phyloP scores from a whole-genome alignment of 2,329 filamentous ascomycete species.

The Diatrype stigma region DNA sequence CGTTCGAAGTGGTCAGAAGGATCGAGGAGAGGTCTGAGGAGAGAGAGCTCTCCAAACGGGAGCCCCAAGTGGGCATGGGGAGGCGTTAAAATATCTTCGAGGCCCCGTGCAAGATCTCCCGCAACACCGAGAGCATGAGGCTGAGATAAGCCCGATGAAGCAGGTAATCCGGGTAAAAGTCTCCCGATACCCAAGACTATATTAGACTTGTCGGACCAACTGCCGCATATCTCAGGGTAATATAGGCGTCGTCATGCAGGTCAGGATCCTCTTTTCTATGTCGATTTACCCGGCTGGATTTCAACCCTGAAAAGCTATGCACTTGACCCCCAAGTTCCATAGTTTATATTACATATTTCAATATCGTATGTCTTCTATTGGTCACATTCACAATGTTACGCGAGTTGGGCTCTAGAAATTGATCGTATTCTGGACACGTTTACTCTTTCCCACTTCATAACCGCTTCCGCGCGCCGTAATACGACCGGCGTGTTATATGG shows the following conservation, averaged over 20 bases:
- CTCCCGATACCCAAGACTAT: neutral
- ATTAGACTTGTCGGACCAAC: neutral
- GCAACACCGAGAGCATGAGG: neutral
- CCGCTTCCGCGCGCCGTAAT: too few relatives aligned
- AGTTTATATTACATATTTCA: too few relatives aligned
- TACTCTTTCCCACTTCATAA: too few relatives aligned
- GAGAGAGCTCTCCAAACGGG: neutral
- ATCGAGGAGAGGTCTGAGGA: neutral
- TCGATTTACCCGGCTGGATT: neutral
- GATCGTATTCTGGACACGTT: too few relatives aligned
- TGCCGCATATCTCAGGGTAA: neutral
- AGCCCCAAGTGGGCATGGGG: neutral
- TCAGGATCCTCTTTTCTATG: neutral
- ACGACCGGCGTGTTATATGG: too few relatives aligned
- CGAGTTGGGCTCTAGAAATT: too few relatives aligned
- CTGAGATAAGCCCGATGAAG: neutral
- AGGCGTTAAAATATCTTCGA: neutral
- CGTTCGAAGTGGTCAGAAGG: neutral
- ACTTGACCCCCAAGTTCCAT: neutral
- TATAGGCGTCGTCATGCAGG: neutral
- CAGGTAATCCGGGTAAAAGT: neutral
- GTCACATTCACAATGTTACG: too few relatives aligned
- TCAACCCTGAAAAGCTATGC: neutral
- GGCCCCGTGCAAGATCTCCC: neutral
- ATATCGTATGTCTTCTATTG: too few relatives aligned